Evolutionary conservation across 768 basidiomycete species (phyloP).

Genomic region (Boletales sp.): DNA sequence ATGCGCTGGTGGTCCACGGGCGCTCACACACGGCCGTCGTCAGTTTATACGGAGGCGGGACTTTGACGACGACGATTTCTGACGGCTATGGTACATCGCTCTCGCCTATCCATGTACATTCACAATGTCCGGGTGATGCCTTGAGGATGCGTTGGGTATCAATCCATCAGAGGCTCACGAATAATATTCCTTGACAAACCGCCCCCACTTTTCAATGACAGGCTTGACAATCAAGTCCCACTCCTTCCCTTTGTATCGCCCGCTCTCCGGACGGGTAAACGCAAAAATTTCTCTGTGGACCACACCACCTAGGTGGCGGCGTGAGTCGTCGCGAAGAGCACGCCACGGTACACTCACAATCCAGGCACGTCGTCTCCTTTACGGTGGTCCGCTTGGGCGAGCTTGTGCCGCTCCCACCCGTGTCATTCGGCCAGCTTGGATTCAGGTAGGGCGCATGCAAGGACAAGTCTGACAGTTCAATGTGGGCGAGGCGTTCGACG

Average conservation of each 20-base stretch:
- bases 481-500: slow-evolving; percentile 73
- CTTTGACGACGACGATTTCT: slow-evolving; percentile 60
- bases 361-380: slow-evolving; percentile 33
- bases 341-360: slow-evolving; percentile 37
- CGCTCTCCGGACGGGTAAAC: slow-evolving; percentile 53
- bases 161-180: no score
- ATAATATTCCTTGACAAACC: slow-evolving; percentile 44
- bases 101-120: neutral
- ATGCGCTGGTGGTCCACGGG: neutral
- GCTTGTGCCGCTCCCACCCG: slow-evolving; percentile 17
- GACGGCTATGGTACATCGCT: neutral
- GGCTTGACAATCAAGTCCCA: slow-evolving; percentile 74
- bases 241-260: slow-evolving; percentile 58
- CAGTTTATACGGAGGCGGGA: slow-evolving; percentile 67
- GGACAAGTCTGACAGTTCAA: slow-evolving; percentile 72
- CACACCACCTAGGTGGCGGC: slow-evolving; percentile 40
- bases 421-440: slow-evolving; percentile 41
- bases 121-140: no score
- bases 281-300: slow-evolving; percentile 79
- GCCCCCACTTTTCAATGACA: slow-evolving; percentile 76
- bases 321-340: slow-evolving; percentile 4
- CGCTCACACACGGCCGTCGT: neutral
- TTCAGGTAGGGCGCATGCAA: slow-evolving; percentile 58
- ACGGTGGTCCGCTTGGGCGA: slow-evolving; percentile 13
- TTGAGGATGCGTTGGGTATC: no score